Base-by-base conservation (phyloP, 75 land plant genomes). In the Cunninghamia lanceolata region DNA sequence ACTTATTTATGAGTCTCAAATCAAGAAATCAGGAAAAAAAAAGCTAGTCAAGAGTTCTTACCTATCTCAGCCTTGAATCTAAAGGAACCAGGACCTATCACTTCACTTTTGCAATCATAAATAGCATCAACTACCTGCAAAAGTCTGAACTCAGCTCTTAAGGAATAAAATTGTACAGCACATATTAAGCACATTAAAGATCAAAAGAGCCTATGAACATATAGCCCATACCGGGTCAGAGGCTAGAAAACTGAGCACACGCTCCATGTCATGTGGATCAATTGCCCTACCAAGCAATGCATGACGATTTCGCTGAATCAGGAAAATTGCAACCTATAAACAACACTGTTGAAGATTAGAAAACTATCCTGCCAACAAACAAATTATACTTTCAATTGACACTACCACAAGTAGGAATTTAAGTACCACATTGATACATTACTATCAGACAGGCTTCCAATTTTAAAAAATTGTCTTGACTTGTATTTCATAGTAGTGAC, bases 1-100 rank as follows among this genome's bases (percentile, higher is more conserved):
- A 79, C 19, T 79, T 79, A 25, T 14, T 46, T 46, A 9, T 2
- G 15, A 50, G 16, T 34, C 63, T 83, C 36, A 50, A 50, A 83
- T 36, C 36, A 54, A 83, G 63, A 9, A 83, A 2, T 43, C 68
- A 36, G 36, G 45, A 25, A 46, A 46, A 10, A 11, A 17, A 82
- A 50, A 36, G 28, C 36, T 52, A 16, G n/a, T 54, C 7, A 50
- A 53, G 56, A 68, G 82, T 10, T 42, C 9, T 80, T 73, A 96
- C 99, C 99, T 91, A 98, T 98, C 91, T 98, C 99, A 39, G 99
- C 99, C 89, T 98, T 98, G 83, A 98, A 98, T 85, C 99, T 91
- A 84, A 93, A 98, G 73, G 94, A 93, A 21, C 97, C 97, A 43
- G 99, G 99, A 77, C 99, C 99, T 88, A 98, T 98, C 73, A 98